Conservation (phyloP, 179 eudicot genomes). For the Carnegiea gigantea region DNA sequence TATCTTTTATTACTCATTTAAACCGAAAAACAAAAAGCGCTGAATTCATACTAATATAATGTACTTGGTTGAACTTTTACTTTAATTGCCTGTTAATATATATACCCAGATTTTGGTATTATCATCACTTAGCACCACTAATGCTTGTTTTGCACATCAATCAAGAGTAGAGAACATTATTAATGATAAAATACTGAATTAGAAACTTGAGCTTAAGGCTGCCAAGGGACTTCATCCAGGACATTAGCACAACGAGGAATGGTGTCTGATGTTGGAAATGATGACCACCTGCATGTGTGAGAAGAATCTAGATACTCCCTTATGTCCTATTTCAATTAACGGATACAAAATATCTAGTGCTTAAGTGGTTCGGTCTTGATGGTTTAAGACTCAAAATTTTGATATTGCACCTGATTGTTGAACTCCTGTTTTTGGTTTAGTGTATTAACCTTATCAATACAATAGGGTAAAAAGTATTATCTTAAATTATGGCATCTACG, state of each 20-base stretch:
- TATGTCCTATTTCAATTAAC: neutral
- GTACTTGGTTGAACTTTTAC: neutral
- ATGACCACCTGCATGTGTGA: neutral
- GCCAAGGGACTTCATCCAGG: neutral
- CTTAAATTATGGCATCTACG: too few species aligned
- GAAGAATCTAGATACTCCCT: neutral
- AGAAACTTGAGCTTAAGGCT: neutral
- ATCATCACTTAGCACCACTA: neutral
- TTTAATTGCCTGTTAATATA: too few species aligned
- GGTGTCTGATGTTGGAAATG: neutral
- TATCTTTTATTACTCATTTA: too few species aligned
- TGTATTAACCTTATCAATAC: too few species aligned
- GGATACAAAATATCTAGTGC: too few species aligned
- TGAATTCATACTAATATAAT: neutral
- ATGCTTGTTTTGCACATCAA: neutral
- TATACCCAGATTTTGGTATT: neutral
- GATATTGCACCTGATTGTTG: too few species aligned
- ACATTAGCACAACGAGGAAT: constrained; percentile 1
- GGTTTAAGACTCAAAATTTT: too few species aligned
- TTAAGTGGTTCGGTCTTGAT: too few species aligned
- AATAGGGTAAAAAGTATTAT: too few species aligned
- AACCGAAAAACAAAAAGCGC: too few species aligned
- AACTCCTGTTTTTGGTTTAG: too few species aligned
- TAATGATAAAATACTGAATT: neutral
- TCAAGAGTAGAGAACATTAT: neutral